Base-by-base conservation (phyloP, 352 stramenopile genomes). In the Halophytophthora polymorphica region DNA sequence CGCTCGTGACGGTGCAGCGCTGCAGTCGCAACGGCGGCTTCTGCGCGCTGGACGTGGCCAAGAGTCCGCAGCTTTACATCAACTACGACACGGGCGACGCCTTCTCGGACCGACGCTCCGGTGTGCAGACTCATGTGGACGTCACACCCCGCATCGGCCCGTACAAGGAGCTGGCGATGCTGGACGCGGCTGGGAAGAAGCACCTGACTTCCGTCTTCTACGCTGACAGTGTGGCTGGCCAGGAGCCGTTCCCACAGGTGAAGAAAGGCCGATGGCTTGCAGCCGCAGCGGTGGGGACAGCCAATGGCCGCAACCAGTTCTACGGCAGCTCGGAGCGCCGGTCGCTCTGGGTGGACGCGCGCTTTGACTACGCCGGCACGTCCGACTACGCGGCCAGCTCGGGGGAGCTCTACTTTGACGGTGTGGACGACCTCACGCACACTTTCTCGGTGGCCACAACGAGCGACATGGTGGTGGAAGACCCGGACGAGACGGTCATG, bases 391-490 rank as follows among this genome's bases (percentile, higher is more conserved):
- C 68, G 17, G 77, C 79, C 0, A 78, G 82, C 25, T 67, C 73
- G 0, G 76, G 75, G 3, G 67, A 78, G 46, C 50, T 90, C 17
- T 91, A 68, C 37, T 93, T 93, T 58, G 80, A 87, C 35, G 58
- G 50, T 1, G 61, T 74, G 6, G 69, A 69, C 17, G 65, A 75
- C 21, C 50, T 57, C 3, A 50, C 61, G 0, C 69, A 88, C 37
- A 85, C 77, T 3, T 91, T 97, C 45, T 62, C 54, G 11, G 76
- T 98, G 2, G 75, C 68, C 43, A 98, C 92, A 33, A 98, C 84
- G 1, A 81, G 83, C 51, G 95, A 98, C 49, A 73, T 69, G 25
- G 86, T 98, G 2, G 71, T 96, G 0, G 95, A 98, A 57, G 81
- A 83, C 3, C 90, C 92, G 0, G 82, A 97, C 37, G 95, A 98